Evolutionary conservation across 192 early-diverging fungal genomes (phyloP), one percentile per base, ranked within the genome.

Genomic region (Coemansia sp.): DNA sequence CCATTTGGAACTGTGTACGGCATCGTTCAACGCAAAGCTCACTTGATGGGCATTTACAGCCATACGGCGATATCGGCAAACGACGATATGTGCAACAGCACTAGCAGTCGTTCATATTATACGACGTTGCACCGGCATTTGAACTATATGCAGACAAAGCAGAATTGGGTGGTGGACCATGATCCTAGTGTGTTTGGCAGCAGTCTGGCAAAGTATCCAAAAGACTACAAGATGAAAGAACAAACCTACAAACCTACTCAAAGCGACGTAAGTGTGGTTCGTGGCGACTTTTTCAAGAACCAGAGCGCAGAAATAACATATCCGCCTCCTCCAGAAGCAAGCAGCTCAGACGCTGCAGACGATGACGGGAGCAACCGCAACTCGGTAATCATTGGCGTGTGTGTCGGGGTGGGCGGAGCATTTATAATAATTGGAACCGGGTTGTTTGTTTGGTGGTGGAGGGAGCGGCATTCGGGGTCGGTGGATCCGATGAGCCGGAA

Each of bases 401-500:
- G 52, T 28, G 52, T 54, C 12, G 52, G 52, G 3, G 52, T 54
- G 15, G 52, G 52, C 18, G 50, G 50, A 1, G 18, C 23, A 8
- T 52, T 54, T 28, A 25, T 54, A n/a, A 11, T 54, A 14, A 4
- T 54, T 5, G 52, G 52, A 2, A 28, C 12, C 20, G 24, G 20
- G 21, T 23, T 52, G 11, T 25, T 15, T 4, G n/a, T 54, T 6
- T 54, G 52, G 52, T 54, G 52, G 52, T 54, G 52, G 52, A 17
- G 52, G 25, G 52, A 54, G 28, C 52, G 52, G 14, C 52, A 54
- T 54, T 15, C 14, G 3, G 52, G 52, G 6, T 52, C 50, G 50
- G 50, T 52, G 6, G 50, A 54, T 26, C 52, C 52, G 24, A 54
- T 54, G 52, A 54, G 52, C n/a, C 52, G 52, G 11, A 54, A 54